These are phyloP conservation scores for Aegilops sharonensis DNA, from an alignment of 176 grass and related monocot species.

Conservation along the genomic window DNA sequence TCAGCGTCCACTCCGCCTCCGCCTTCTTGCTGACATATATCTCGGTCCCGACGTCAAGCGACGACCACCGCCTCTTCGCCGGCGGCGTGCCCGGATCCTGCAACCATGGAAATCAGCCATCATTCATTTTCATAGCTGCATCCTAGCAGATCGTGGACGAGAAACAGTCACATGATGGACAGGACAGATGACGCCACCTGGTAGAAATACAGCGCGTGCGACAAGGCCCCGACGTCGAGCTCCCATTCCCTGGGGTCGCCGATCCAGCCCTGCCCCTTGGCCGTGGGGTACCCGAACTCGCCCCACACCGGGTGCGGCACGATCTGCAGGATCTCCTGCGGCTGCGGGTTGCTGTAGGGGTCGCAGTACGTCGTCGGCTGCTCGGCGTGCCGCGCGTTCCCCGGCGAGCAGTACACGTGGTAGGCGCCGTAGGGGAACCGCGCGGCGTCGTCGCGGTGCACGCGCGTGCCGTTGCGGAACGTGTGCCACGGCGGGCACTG, in stretches of 20 bases:
- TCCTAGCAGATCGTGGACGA: background rate
- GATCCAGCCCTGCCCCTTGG: slow-evolving; percentile 70
- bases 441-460: slow-evolving; percentile 51
- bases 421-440: slow-evolving; percentile 77
- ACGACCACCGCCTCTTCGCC: slow-evolving; percentile 69
- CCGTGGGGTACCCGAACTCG: slow-evolving; percentile 75
- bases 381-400: slow-evolving; percentile 70
- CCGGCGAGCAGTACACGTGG: slow-evolving; percentile 89
- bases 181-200: slow-evolving; percentile 27
- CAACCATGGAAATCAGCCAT: background rate
- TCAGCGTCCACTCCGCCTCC: slow-evolving; percentile 75
- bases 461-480: slow-evolving; percentile 71
- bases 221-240: slow-evolving; percentile 77
- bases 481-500: slow-evolving; percentile 92
- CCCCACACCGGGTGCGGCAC: slow-evolving; percentile 80
- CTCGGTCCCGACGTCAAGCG: slow-evolving; percentile 88
- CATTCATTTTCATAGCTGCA: background rate
- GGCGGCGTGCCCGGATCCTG: slow-evolving; percentile 62
- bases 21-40: slow-evolving; percentile 52
- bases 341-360: slow-evolving; percentile 91
- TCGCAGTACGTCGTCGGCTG: slow-evolving; percentile 80
- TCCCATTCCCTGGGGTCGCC: slow-evolving; percentile 77
- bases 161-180: background rate
- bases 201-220: slow-evolving; percentile 78
- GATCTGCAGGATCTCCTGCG: slow-evolving; percentile 92